Conservation (phyloP, 371 early-diverging fungal genomes). For the Rhizopus stolonifer region DNA sequence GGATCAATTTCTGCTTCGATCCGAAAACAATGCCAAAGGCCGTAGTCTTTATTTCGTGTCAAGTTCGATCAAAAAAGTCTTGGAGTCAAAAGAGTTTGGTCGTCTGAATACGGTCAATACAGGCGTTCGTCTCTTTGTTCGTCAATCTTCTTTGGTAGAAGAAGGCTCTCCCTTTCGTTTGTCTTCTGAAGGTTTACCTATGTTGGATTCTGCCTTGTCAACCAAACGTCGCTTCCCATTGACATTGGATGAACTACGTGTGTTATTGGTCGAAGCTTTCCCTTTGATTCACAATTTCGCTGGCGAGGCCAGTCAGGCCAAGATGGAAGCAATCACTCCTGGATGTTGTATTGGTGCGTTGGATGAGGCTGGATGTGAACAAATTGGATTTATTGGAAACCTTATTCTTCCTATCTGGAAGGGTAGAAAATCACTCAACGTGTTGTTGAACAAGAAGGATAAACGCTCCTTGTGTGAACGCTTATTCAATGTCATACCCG, state of each 20-base stretch:
- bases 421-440: slow-evolving; percentile 66
- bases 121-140: slow-evolving; percentile 82
- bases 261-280: slow-evolving; percentile 60
- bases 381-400: slow-evolving; percentile 35
- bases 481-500: slow-evolving; percentile 43
- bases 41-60: slow-evolving; percentile 84
- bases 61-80: slow-evolving; percentile 66
- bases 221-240: slow-evolving; percentile 56
- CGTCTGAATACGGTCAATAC: slow-evolving; percentile 87
- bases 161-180: slow-evolving; percentile 75
- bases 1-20: slow-evolving; percentile 82
- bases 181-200: slow-evolving; percentile 74
- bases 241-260: slow-evolving; percentile 49
- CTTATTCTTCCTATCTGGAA: slow-evolving; percentile 75
- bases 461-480: slow-evolving; percentile 48
- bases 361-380: slow-evolving; percentile 34
- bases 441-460: slow-evolving; percentile 76
- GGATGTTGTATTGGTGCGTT: slow-evolving; percentile 69
- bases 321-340: slow-evolving; percentile 13
- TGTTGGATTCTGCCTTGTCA: slow-evolving; percentile 61
- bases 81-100: slow-evolving; percentile 63
- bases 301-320: slow-evolving; percentile 12
- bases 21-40: slow-evolving; percentile 62
- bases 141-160: slow-evolving; percentile 60
- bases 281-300: slow-evolving; percentile 53